phyloP scores from a whole-genome alignment of 768 basidiomycete genomes.

The Rubroboletus satanas region DNA sequence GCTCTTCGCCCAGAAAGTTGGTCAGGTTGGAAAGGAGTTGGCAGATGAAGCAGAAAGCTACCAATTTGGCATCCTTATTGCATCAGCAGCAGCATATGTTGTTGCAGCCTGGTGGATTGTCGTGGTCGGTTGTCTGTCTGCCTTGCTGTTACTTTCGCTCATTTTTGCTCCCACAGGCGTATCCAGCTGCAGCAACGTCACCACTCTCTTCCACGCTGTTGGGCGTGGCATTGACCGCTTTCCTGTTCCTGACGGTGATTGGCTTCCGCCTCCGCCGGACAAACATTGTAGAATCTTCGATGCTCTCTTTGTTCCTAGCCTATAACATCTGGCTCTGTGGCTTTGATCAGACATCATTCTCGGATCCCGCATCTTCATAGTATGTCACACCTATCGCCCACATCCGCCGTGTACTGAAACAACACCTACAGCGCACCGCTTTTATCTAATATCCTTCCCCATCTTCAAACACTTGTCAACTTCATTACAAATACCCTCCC shows the following conservation, averaged over 20 bases:
- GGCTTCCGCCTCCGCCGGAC: constrained; percentile 86
- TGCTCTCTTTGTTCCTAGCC: constrained; percentile 82
- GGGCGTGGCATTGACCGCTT: constrained; percentile 82
- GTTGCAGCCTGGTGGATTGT: constrained; percentile 86
- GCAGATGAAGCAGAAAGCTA: constrained; percentile 70
- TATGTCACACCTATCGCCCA: constrained; percentile 36
- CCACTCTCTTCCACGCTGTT: constrained; percentile 86
- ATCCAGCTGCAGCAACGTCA: constrained; percentile 77
- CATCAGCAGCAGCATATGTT: constrained; percentile 76
- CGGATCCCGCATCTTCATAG: constrained; percentile 75
- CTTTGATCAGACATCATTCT: constrained; percentile 68
- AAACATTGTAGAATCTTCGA: constrained; percentile 88
- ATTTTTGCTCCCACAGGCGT: constrained; percentile 47
- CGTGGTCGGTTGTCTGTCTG: constrained; percentile 45
- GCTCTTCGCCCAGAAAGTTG: constrained; percentile 76
- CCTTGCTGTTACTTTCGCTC: constrained; percentile 6
- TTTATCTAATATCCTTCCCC: constrained; percentile 74
- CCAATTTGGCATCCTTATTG: constrained; percentile 74
- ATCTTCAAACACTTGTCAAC: constrained; percentile 73
- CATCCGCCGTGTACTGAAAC: constrained; percentile 6
- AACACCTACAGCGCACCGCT: constrained; percentile 56
- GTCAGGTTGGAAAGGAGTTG: constrained; percentile 70
- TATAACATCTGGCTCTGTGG: constrained; percentile 91
- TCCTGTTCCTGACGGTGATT: constrained; percentile 87
- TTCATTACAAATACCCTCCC: constrained; percentile 84